Conservation (phyloP, 2,329 filamentous ascomycete genomes). For the Zasmidium citrigriseum region DNA sequence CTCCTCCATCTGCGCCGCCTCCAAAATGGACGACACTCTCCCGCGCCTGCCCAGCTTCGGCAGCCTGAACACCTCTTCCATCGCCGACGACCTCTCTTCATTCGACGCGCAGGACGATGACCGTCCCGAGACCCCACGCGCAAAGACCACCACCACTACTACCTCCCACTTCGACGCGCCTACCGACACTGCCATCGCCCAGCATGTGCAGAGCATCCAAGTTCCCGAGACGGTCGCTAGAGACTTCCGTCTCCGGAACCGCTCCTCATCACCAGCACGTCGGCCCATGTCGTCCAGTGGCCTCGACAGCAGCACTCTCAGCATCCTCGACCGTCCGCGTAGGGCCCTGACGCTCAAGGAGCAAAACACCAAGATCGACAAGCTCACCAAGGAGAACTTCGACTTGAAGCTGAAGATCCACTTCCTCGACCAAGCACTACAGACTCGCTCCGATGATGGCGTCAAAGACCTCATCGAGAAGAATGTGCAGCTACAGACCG, state of each 20-base stretch:
- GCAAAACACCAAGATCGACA: slow-evolving; percentile 95
- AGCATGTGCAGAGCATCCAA: slow-evolving; percentile 85
- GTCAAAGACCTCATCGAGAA: slow-evolving; percentile 98
- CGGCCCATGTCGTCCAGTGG: slow-evolving; percentile 30
- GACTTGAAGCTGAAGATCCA: slow-evolving; percentile 97
- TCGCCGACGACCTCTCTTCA: slow-evolving; percentile 26
- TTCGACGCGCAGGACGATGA: slow-evolving; percentile 59
- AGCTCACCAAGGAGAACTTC: slow-evolving; percentile 96
- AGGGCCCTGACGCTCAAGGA: slow-evolving; percentile 80
- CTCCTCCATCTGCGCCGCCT: not conserved
- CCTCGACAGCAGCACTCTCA: slow-evolving; percentile 21
- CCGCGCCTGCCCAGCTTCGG: slow-evolving; percentile 82
- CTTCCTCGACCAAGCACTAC: slow-evolving; percentile 89
- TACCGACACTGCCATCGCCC: slow-evolving; percentile 84
- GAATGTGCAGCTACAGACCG: slow-evolving; percentile 93
- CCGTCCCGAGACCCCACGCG: slow-evolving; percentile 66
- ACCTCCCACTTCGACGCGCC: slow-evolving; percentile 46
- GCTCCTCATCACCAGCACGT: slow-evolving; percentile 59
- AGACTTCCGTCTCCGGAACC: slow-evolving; percentile 78
- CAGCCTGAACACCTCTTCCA: slow-evolving; percentile 75
- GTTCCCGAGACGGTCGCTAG: slow-evolving; percentile 85
- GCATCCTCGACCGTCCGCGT: slow-evolving; percentile 39
- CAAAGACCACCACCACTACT: slow-evolving; percentile 53
- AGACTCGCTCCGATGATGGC: slow-evolving; percentile 91
- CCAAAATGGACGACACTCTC: slow-evolving; percentile 51